Base-by-base conservation (phyloP, 345 rosid genomes). In the Hibiscus trionum region DNA sequence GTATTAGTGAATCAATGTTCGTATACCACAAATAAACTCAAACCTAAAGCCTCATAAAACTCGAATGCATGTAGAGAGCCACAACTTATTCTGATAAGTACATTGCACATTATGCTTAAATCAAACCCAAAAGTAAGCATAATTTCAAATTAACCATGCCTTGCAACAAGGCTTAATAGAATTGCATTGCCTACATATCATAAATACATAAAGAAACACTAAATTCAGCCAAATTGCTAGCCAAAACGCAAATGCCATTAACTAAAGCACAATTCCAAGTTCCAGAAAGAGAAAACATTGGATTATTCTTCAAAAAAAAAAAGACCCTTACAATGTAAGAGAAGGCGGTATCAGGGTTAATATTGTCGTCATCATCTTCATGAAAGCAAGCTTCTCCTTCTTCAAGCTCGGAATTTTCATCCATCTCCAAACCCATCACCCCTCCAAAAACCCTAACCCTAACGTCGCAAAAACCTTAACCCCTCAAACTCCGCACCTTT, bases 281-380 rank as follows among this genome's bases (percentile, higher is more conserved):
- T 46, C 4, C 6, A 44, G 72, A 70, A 63, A 35, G 15, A 21
- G 35, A 37, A 16, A 12, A 29, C 12, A 52, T 35, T 31, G 14
- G 66, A 75, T 71, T 68, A 39, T 27, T 44, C n/a, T 58, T 8
- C 37, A 72, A 47, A n/a, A 44, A 26, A 35, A 39, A n/a, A 4
- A 76, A 71, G 81, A 77, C 66, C 66, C 97, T 86, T 84, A 92
- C 96, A 77, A 90, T 83, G 87, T 88, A 88, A 70, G 92, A 86
- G 73, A 90, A 81, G 80, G 77, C 83, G 77, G 80, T 77, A 71
- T 87, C 90, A 72, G 81, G 86, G 82, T 90, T 90, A 75, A 84
- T 66, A 76, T 82, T 63, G 75, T 59, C 68, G 26, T 69, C 82
- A 70, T 74, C 84, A 69, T 69, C 77, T 47, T 70, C 57, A 76